Conservation (phyloP, 108 stramenopile species). For the Cylindrotheca fusiformis region DNA sequence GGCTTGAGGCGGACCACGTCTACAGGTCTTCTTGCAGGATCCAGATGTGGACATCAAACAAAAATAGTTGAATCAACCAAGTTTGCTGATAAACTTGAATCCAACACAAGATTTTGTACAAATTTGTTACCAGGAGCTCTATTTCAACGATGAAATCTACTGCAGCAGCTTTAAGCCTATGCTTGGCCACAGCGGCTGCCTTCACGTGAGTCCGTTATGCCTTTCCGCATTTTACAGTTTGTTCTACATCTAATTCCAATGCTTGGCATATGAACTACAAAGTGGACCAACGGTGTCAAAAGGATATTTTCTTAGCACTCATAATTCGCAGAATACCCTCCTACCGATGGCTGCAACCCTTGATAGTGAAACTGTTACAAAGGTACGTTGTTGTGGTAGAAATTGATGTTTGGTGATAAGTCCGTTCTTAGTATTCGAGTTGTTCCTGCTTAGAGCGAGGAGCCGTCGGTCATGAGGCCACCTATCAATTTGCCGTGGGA, state of each 20-base stretch:
- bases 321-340: background rate
- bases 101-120: no score
- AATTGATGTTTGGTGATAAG: no score
- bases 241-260: no score
- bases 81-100: no score
- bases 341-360: slow-evolving; percentile 7
- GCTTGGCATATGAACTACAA: background rate
- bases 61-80: no score
- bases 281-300: background rate
- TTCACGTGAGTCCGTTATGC: slow-evolving; percentile 40
- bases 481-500: slow-evolving; percentile 80
- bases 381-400: no score
- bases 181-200: slow-evolving; percentile 33
- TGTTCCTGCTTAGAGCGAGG: background rate
- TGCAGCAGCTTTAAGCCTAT: slow-evolving; percentile 16
- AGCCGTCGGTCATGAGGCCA: slow-evolving; percentile 59
- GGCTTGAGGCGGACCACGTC: no score
- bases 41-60: no score
- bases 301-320: background rate
- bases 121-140: no score
- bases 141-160: slow-evolving; percentile 40
- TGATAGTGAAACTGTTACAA: slow-evolving; percentile 6
- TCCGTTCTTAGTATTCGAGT: no score
- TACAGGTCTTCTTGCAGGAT: no score
- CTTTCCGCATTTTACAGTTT: no score